phyloP scores from a whole-genome alignment of 2,329 filamentous ascomycete genomes.

The Diatrype stigma region DNA sequence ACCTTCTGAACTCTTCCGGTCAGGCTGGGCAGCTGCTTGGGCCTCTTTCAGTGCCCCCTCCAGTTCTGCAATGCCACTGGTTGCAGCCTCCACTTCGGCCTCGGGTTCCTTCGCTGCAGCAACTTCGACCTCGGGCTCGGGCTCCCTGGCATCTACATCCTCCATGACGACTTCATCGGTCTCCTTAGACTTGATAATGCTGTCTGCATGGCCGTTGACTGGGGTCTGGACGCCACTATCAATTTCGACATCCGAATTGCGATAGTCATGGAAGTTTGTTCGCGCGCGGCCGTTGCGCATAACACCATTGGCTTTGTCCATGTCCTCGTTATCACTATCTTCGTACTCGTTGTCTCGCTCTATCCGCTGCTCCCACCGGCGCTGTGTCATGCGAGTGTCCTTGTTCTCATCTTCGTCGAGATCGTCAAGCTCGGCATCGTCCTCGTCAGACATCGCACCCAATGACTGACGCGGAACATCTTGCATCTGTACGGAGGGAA shows the following conservation, averaged over 20 bases:
- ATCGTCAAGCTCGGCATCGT: conserved; percentile 62
- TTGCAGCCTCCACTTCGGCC: conserved; percentile 11
- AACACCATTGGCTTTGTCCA: conserved; percentile 68
- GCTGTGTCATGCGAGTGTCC: conserved; percentile 76
- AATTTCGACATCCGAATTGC: conserved; percentile 40
- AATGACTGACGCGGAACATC: conserved; percentile 63
- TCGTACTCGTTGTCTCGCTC: conserved; percentile 77
- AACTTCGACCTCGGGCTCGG: conserved; percentile 13
- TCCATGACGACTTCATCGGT: conserved; percentile 38
- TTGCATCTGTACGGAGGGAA: conserved; percentile 88
- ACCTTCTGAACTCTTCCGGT: conserved; percentile 14
- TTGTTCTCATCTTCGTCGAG: conserved; percentile 82
- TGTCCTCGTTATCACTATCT: conserved; percentile 86
- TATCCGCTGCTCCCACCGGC: conserved; percentile 75
- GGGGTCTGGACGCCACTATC: conserved; percentile 37
- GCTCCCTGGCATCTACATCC: conserved; percentile 19
- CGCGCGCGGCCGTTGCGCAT: conserved; percentile 48
- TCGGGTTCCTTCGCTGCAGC: conserved; percentile 31
- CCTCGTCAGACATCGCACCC: conserved; percentile 61
- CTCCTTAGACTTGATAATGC: conserved; percentile 31
- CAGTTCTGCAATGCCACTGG: conserved; percentile 14
- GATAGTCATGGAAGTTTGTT: conserved; percentile 47
- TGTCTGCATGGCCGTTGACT: conserved; percentile 30
- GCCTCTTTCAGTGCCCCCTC: conserved; percentile 19
- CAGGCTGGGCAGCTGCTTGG: conserved; percentile 30